phyloP scores from a whole-genome alignment of 139 green algal genomes.

The Asterochloris erici region DNA sequence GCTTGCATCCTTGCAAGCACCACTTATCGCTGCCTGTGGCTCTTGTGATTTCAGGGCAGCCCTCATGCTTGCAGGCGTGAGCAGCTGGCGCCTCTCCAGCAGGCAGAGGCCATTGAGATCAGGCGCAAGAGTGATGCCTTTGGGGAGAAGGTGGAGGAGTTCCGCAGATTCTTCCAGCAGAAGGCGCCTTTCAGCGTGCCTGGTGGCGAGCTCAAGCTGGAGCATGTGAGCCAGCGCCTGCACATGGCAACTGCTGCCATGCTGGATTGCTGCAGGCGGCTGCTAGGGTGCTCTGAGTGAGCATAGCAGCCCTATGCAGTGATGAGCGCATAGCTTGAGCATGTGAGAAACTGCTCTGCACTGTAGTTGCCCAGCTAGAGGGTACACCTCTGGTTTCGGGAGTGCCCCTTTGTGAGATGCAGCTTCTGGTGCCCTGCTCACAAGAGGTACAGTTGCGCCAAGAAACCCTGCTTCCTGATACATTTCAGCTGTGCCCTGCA shows the following conservation, averaged over 20 bases:
- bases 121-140: constrained; percentile 78
- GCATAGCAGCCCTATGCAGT: too few species aligned
- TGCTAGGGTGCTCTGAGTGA: too few species aligned
- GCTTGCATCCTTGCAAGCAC: not conserved
- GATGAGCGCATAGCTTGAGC: too few species aligned
- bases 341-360: too few species aligned
- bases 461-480: too few species aligned
- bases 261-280: too few species aligned
- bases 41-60: not conserved
- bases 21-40: not conserved
- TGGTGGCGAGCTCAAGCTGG: constrained; percentile 54
- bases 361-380: too few species aligned
- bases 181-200: constrained; percentile 63
- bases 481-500: not conserved
- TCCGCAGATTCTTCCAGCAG: constrained; percentile 77
- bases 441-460: too few species aligned
- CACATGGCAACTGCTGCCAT: too few species aligned
- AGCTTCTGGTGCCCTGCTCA: too few species aligned
- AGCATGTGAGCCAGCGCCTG: constrained; percentile 39
- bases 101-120: constrained; percentile 77
- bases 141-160: constrained; percentile 68
- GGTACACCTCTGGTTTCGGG: too few species aligned
- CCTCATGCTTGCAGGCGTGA: constrained; percentile 37
- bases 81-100: constrained; percentile 67
- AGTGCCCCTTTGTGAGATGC: too few species aligned